Percentiles rank a stretch among this genome's conserved stretches.
phyloP scores from a whole-genome alignment of 2,329 filamentous ascomycete genomes.

The Biscogniauxia mediterranea region DNA sequence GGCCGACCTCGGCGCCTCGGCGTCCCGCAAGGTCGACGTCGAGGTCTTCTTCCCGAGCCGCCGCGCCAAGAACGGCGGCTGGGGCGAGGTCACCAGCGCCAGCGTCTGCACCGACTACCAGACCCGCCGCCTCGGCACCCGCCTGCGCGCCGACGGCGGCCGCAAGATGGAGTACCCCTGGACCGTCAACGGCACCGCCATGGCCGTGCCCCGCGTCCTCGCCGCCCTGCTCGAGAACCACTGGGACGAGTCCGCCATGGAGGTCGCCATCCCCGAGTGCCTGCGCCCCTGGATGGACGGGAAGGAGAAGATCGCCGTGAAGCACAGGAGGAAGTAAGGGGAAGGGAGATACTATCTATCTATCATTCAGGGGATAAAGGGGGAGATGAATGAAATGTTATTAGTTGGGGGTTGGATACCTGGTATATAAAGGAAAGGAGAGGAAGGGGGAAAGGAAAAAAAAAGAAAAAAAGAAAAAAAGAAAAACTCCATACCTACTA shows the following conservation, averaged over 20 bases:
- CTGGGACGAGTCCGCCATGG: conserved; percentile 69
- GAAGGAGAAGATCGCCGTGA: conserved; percentile 59
- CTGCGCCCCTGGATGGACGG: conserved; percentile 84
- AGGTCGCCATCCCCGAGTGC: conserved; percentile 74
- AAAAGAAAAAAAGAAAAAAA: too few relatives aligned
- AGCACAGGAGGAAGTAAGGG: conserved; percentile 18
- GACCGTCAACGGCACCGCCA: conserved; percentile 90
- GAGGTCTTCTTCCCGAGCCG: conserved; percentile 92
- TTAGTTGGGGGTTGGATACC: too few relatives aligned
- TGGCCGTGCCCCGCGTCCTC: conserved; percentile 86
- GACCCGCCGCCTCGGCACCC: conserved; percentile 75
- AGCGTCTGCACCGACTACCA: conserved; percentile 97
- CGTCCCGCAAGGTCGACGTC: conserved; percentile 84
- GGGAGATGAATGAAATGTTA: too few relatives aligned
- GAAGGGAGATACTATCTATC: too few relatives aligned
- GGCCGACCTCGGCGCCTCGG: conserved; percentile 83
- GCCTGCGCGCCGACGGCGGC: conserved; percentile 52
- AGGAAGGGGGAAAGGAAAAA: too few relatives aligned
- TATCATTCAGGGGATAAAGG: too few relatives aligned
- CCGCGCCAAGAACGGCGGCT: conserved; percentile 61
- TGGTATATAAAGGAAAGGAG: too few relatives aligned
- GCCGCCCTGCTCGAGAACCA: conserved; percentile 88
- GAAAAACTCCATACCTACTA: too few relatives aligned
- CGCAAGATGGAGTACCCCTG: conserved; percentile 71
- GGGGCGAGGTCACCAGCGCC: conserved; percentile 90